Evolutionary conservation across 192 early-diverging fungal genomes (phyloP).

Genomic region (Coemansia sp.): DNA sequence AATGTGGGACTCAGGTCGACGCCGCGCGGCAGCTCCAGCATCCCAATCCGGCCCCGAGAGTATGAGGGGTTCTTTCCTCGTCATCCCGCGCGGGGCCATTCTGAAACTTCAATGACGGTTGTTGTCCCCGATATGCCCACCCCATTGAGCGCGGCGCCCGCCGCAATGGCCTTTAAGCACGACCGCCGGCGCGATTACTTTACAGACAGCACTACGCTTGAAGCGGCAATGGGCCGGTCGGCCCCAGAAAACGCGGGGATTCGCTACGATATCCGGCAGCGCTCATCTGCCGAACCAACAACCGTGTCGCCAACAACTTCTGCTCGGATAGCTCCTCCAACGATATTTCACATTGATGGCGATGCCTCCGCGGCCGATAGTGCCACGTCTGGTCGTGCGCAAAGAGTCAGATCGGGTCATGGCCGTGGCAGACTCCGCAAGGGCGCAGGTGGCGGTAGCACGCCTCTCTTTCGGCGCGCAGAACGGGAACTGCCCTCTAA

Average conservation of each 20-base stretch:
- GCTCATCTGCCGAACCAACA: slow-evolving; percentile 14
- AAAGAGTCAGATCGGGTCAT: not conserved
- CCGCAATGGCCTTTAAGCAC: slow-evolving; percentile 30
- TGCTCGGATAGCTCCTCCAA: slow-evolving; percentile 3
- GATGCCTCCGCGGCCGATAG: not conserved
- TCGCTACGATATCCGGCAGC: slow-evolving; percentile 28
- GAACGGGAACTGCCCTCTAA: not conserved
- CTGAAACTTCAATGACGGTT: slow-evolving; percentile 34
- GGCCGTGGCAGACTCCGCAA: slow-evolving; percentile 2
- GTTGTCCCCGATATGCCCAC: slow-evolving; percentile 32
- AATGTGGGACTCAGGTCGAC: not conserved
- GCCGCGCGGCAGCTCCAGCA: not conserved
- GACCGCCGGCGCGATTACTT: slow-evolving; percentile 45
- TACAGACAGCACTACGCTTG: slow-evolving; percentile 33
- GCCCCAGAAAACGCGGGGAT: slow-evolving; percentile 32
- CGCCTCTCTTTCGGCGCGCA: slow-evolving; percentile 28
- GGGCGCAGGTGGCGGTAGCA: not conserved
- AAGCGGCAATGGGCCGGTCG: slow-evolving; percentile 32
- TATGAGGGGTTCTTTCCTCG: slow-evolving; percentile 31
- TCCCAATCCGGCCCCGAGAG: slow-evolving; percentile 5
- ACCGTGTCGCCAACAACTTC: slow-evolving; percentile 2
- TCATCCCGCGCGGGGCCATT: slow-evolving; percentile 30
- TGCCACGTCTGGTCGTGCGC: not conserved
- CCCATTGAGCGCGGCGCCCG: slow-evolving; percentile 35
- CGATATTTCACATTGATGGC: slow-evolving; percentile 14